Percentiles rank a stretch among this genome's conserved stretches.
Conservation (phyloP, 1,139 yeast genomes). For the Entelexis sorbosivorans region DNA sequence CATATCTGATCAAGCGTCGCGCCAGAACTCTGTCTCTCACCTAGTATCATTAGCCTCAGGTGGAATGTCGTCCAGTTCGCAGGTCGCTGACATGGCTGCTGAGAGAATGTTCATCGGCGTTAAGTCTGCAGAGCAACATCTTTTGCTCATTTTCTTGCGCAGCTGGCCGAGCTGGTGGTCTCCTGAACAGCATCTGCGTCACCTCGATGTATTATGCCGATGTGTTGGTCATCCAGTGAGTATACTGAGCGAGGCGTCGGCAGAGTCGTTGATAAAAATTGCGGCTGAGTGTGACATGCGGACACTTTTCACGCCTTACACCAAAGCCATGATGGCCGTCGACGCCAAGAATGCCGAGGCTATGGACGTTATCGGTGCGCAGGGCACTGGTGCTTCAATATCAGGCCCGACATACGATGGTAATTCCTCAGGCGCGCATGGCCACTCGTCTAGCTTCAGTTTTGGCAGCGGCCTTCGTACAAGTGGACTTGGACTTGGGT, state of each 20-base stretch:
- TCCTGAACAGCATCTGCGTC: constrained; percentile 16
- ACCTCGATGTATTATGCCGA: constrained; percentile 18
- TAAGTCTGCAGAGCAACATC: constrained; percentile 16
- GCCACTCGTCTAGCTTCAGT: constrained; percentile 14
- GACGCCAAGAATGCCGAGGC: constrained; percentile 14
- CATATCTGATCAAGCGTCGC: constrained; percentile 8
- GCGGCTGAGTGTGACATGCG: constrained; percentile 15
- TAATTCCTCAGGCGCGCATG: constrained; percentile 5
- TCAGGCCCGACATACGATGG: neutral
- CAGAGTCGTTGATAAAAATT: constrained; percentile 11
- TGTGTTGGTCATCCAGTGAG: constrained; percentile 13
- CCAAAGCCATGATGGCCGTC: constrained; percentile 16
- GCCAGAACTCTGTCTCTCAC: constrained; percentile 24
- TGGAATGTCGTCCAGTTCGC: neutral
- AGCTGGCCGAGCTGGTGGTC: constrained; percentile 23
- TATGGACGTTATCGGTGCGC: neutral
- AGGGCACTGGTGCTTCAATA: neutral
- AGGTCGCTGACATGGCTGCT: neutral
- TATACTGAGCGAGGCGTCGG: constrained; percentile 12
- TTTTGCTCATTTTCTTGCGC: constrained; percentile 11
- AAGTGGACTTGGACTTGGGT: constrained; percentile 9
- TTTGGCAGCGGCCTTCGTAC: neutral
- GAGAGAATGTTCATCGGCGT: constrained; percentile 8
- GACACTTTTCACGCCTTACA: constrained; percentile 13
- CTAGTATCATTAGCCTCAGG: constrained; percentile 19